A percentile compares a stretch with the other conserved stretches of the same genome.
These are phyloP conservation scores for Lasiodiplodia sp. DNA, from an alignment of 2,329 filamentous ascomycete species.

Conservation along the genomic window DNA sequence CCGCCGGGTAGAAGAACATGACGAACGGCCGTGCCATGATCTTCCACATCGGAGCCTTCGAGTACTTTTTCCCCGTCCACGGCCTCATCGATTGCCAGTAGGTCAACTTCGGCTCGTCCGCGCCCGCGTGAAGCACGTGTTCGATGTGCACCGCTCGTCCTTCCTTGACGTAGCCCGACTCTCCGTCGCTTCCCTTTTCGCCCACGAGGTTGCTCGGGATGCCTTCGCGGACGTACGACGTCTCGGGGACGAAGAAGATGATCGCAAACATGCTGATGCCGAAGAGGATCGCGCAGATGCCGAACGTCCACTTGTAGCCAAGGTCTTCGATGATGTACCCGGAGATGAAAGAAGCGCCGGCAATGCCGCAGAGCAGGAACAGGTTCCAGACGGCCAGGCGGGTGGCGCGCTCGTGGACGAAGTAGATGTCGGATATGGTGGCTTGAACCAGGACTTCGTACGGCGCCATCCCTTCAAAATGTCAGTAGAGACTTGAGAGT, in stretches of 20 bases:
- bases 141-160: slow-evolving; percentile 11
- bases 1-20: slow-evolving; percentile 47
- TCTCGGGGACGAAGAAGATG: slow-evolving; percentile 43
- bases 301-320: slow-evolving; percentile 51
- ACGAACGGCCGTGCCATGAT: slow-evolving; percentile 45
- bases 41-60: slow-evolving; percentile 43
- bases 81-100: slow-evolving; percentile 39
- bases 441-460: slow-evolving; percentile 62
- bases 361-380: slow-evolving; percentile 50
- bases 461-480: slow-evolving; percentile 52
- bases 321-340: slow-evolving; percentile 52
- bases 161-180: slow-evolving; percentile 34
- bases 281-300: slow-evolving; percentile 50
- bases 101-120: slow-evolving; percentile 35
- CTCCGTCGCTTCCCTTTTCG: slow-evolving; percentile 33
- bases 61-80: slow-evolving; percentile 43
- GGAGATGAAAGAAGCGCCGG: slow-evolving; percentile 47
- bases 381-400: slow-evolving; percentile 50
- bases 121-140: not conserved
- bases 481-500: not conserved
- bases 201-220: slow-evolving; percentile 25
- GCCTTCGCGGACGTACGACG: slow-evolving; percentile 35
- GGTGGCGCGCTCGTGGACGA: slow-evolving; percentile 53
- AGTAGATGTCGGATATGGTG: slow-evolving; percentile 56
- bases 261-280: slow-evolving; percentile 40